Evolutionary conservation across 805 yeast species (phyloP), one percentile per base, ranked within the genome.

Genomic region (Grigorovia humatica): DNA sequence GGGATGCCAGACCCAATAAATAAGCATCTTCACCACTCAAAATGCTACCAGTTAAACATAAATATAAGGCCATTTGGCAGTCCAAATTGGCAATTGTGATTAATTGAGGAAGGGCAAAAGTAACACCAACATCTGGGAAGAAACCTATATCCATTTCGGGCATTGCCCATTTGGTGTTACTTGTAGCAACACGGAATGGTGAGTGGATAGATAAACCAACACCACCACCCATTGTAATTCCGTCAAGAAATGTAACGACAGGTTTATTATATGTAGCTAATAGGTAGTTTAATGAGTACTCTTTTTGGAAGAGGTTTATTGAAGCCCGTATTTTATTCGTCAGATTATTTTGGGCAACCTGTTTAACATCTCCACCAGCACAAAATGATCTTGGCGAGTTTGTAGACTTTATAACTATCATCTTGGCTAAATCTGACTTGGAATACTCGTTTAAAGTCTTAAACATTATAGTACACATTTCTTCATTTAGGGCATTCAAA

Each of bases 151-250:
- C 89, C 76, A 95, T 85, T 70, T 93, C 98, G 9, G 99, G 98
- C 99, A 93, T 93, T 55, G 98, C 96, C 71, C 89, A 78, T 65
- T 83, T 77, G 11, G 98, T 90, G 60, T 79, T 78, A 61, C 91
- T 97, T 44, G 96, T 86, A n/a, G 95, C 95, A 42, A 93, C 73
- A 63, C 98, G 80, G 74, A 91, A 91, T 2, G 96, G 91, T 12
- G 88, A 83, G 69, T 93, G 98, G 44, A 88, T 84, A 0, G 91
- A 76, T 46, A 93, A 72, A 4, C 99, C 98, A 45, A 89, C 96
- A 59, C 98, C 98, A 49, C 98, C 98, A 51, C 98, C 99, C 96
- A 93, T 88, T 29, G 91, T 88, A 60, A 91, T 87, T 20, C 98
- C 97, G 64, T 93, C 83, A 81, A 85, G 83, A 42, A 88, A 62